These are phyloP conservation scores for Cordyceps fumosorosea DNA, from an alignment of 2,329 filamentous ascomycete species.

Conservation along the genomic window DNA sequence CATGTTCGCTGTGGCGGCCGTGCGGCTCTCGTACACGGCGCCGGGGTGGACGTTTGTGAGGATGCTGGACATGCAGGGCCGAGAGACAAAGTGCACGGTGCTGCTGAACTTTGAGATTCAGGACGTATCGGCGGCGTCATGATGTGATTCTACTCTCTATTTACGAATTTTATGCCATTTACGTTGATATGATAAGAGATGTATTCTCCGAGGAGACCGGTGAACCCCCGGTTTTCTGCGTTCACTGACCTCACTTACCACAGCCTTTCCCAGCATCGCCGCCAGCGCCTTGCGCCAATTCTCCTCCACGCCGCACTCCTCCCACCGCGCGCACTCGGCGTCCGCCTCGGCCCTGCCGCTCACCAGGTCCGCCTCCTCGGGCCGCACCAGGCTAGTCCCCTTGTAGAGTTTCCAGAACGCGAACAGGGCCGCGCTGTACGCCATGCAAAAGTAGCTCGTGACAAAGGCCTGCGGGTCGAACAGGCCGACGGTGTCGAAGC, in stretches of 20 bases:
- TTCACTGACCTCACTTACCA: constrained; percentile 24
- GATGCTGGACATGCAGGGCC: constrained; percentile 58
- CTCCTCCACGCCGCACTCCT: constrained; percentile 40
- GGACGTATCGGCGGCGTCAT: constrained; percentile 23
- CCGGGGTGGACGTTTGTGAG: constrained; percentile 58
- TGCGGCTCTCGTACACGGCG: constrained; percentile 51
- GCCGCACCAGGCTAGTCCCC: constrained; percentile 49
- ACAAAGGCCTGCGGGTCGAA: constrained; percentile 42
- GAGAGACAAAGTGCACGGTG: constrained; percentile 56
- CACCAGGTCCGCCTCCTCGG: constrained; percentile 54
- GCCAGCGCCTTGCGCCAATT: constrained; percentile 32
- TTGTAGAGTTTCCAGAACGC: constrained; percentile 60
- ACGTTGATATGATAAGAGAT: not conserved
- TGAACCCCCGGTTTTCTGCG: not conserved
- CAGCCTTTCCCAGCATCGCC: constrained; percentile 32
- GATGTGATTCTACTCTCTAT: not conserved
- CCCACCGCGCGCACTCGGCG: constrained; percentile 40
- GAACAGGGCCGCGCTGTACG: constrained; percentile 50
- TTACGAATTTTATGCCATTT: not conserved
- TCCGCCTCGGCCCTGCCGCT: constrained; percentile 61
- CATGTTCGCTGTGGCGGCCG: constrained; percentile 51
- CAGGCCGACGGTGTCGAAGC: constrained; percentile 50
- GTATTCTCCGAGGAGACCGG: not conserved
- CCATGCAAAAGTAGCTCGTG: constrained; percentile 47
- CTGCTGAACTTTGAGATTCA: constrained; percentile 54